Conservation (phyloP, 2,329 filamentous ascomycete species). For the Rhinocladiella similis region DNA sequence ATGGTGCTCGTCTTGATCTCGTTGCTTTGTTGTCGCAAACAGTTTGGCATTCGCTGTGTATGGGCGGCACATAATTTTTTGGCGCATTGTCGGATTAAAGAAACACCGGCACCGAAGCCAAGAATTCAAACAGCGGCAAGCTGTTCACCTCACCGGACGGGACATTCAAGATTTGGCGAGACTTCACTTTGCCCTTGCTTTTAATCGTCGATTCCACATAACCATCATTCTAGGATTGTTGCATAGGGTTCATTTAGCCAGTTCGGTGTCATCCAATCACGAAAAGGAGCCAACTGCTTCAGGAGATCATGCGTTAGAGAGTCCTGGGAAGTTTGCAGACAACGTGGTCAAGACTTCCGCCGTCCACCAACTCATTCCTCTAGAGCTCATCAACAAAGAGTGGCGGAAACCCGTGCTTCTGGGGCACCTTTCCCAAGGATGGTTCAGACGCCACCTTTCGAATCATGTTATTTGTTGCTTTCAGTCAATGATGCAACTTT, state of each 20-base stretch:
- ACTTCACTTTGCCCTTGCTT: not conserved
- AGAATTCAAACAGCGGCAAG: not conserved
- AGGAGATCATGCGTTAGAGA: too few species aligned
- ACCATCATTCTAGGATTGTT: not conserved
- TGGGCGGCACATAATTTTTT: not conserved
- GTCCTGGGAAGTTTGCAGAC: too few species aligned
- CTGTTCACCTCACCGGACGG: not conserved
- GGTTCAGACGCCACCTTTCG: constrained; percentile 15
- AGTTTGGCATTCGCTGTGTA: not conserved
- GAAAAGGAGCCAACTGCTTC: too few species aligned
- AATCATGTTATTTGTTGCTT: constrained; percentile 14
- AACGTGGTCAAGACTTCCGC: too few species aligned
- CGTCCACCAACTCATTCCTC: too few species aligned
- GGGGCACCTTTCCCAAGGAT: constrained; percentile 3
- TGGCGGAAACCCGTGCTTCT: not conserved
- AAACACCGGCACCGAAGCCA: not conserved
- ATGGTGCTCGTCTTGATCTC: not conserved
- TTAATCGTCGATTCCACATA: not conserved
- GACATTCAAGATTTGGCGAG: not conserved
- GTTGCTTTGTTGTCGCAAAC: not conserved
- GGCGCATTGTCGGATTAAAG: not conserved
- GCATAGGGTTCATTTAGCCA: not conserved
- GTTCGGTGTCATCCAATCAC: too few species aligned
- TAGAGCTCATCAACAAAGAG: too few species aligned
- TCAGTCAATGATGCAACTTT: constrained; percentile 20